These are phyloP conservation scores for Globomyces pollinis-pini DNA, from an alignment of 192 early-diverging fungal species.

Conservation along the genomic window DNA sequence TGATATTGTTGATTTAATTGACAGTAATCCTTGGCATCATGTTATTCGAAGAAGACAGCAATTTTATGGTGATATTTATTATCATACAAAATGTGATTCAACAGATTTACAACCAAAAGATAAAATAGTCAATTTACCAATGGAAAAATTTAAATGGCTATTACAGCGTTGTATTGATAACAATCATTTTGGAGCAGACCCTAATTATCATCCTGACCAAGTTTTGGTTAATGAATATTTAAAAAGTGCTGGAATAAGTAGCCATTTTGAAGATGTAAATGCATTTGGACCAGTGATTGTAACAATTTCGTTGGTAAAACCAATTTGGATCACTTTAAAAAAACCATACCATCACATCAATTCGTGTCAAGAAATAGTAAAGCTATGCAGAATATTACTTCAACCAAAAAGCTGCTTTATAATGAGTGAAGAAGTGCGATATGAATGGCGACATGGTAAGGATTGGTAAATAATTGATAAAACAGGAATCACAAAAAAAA, in stretches of 20 bases:
- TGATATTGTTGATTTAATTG: background rate
- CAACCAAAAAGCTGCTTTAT: constrained; percentile 21
- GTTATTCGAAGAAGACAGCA: constrained; percentile 12
- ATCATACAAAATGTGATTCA: constrained; percentile 22
- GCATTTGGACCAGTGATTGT: constrained; percentile 25
- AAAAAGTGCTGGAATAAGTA: constrained; percentile 11
- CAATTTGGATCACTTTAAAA: constrained; percentile 25
- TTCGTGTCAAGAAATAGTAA: constrained; percentile 8
- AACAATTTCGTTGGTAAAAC: constrained; percentile 19
- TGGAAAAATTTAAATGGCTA: constrained; percentile 5
- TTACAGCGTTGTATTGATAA: background rate
- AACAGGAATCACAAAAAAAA: too few relatives aligned
- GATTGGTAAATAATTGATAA: too few relatives aligned
- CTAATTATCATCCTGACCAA: constrained; percentile 5
- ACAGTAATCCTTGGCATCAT: background rate
- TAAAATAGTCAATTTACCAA: too few relatives aligned
- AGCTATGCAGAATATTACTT: constrained; percentile 8
- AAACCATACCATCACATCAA: constrained; percentile 10
- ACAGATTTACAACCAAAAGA: constrained; percentile 16
- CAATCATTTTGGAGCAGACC: background rate
- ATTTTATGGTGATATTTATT: constrained; percentile 22
- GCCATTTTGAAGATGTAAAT: constrained; percentile 23
- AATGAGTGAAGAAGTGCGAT: constrained; percentile 13
- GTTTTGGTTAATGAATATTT: constrained; percentile 29
- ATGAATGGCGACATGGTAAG: constrained; percentile 23